Conservation (phyloP, 73 alveolate species). For the Paramecium sexaurelia region DNA sequence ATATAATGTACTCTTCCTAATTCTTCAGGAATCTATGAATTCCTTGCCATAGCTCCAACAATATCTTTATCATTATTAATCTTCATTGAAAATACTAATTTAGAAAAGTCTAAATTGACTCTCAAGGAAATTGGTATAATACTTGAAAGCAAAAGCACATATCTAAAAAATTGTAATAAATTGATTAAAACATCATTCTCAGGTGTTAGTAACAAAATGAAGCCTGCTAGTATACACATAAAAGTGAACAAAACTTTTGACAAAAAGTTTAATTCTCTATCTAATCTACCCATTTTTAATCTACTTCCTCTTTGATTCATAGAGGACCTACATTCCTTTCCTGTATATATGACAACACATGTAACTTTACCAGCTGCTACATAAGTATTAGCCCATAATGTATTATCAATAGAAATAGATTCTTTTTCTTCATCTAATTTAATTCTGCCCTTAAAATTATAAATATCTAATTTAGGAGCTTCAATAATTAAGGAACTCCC, state of each 20-base stretch:
- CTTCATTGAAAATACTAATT: conserved; percentile 80
- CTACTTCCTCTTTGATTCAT: conserved; percentile 88
- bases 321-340: conserved; percentile 90
- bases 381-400: conserved; percentile 93
- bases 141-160: conserved; percentile 82
- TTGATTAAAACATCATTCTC: conserved; percentile 7
- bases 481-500: conserved; percentile 40
- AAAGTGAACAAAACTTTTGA: conserved; percentile 76
- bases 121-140: conserved; percentile 95
- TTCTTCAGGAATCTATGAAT: conserved; percentile 96
- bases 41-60: conserved; percentile 91
- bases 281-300: conserved; percentile 89
- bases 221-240: conserved; percentile 73
- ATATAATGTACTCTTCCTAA: conserved; percentile 93
- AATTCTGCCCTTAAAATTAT: conserved; percentile 81
- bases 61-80: conserved; percentile 84
- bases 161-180: conserved; percentile 73
- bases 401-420: conserved; percentile 82
- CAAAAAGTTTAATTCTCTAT: conserved; percentile 83
- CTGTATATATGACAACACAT: conserved; percentile 88
- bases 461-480: conserved; percentile 83
- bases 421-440: conserved; percentile 62
- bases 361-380: conserved; percentile 85
- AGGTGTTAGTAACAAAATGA: conserved; percentile 1
- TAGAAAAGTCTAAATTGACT: conserved; percentile 94